Conservation (phyloP, 495 filamentous ascomycete species). For the Neurospora sp. region DNA sequence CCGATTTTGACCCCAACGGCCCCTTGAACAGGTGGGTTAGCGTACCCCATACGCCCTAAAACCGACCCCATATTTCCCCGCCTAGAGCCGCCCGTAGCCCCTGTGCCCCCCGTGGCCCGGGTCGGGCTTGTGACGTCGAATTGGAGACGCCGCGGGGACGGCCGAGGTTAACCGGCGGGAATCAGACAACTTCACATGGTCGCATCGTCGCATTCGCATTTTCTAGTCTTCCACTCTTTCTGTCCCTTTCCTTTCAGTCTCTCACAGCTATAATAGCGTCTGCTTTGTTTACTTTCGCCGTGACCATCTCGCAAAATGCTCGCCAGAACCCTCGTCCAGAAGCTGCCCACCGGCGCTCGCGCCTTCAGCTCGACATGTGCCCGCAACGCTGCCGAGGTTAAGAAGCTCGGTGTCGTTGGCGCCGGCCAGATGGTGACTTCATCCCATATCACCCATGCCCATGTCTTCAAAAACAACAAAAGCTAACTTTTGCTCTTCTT, state of each 20-base stretch:
- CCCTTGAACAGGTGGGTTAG: not conserved
- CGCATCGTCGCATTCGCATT: not conserved
- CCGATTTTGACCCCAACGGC: not conserved
- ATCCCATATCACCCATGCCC: not conserved
- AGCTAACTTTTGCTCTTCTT: not conserved
- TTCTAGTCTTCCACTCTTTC: not conserved
- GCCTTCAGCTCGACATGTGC: conserved; percentile 44
- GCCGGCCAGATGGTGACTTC: conserved; percentile 85
- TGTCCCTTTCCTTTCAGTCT: not conserved
- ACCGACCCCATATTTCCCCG: not conserved
- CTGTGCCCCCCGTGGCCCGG: not conserved
- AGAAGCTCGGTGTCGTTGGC: conserved; percentile 83
- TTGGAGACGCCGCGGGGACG: not conserved
- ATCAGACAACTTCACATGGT: not conserved
- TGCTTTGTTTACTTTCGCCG: not conserved
- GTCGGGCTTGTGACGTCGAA: not conserved
- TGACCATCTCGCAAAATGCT: not conserved
- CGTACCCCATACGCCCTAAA: not conserved
- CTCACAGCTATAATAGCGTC: not conserved
- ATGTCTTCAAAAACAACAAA: not conserved
- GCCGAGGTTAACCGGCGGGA: conserved; percentile 33
- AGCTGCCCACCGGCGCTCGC: conserved; percentile 30
- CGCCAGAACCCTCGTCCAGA: not conserved
- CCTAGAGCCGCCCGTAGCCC: not conserved
- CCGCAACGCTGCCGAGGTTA: conserved; percentile 60